phyloP scores from a whole-genome alignment of 345 rosid species.

The Brassica juncea region DNA sequence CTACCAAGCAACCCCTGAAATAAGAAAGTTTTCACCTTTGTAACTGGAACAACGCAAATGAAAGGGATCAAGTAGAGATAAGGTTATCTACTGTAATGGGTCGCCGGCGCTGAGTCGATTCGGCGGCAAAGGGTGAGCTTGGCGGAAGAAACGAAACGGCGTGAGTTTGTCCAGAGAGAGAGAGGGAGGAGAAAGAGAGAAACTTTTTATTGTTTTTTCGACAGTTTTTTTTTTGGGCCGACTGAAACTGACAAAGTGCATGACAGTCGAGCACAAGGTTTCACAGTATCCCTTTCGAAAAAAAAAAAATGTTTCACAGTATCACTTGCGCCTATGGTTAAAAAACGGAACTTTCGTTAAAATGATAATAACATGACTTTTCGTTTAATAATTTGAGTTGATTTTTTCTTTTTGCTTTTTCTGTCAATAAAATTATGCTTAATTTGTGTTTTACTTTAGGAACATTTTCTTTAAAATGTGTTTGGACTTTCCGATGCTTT shows the following conservation, averaged over 20 bases:
- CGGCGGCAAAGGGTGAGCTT: slow-evolving; percentile 15
- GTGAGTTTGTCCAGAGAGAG: slow-evolving; percentile 27
- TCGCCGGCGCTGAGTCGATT: slow-evolving; percentile 22
- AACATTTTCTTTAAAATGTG: not conserved
- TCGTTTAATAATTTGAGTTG: not conserved
- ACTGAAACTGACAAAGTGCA: slow-evolving; percentile 52
- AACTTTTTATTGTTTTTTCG: slow-evolving; percentile 22
- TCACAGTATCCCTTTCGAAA: slow-evolving; percentile 10
- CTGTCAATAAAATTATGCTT: slow-evolving; percentile 1
- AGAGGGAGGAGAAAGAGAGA: slow-evolving; percentile 19
- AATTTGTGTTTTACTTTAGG: not conserved
- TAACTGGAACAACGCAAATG: slow-evolving; percentile 15
- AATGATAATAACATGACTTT: not conserved
- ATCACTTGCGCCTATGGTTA: slow-evolving; percentile 17
- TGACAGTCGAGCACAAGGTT: slow-evolving; percentile 47
- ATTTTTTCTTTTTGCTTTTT: not conserved
- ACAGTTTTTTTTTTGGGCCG: slow-evolving; percentile 30
- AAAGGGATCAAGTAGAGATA: not conserved
- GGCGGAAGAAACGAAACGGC: slow-evolving; percentile 38
- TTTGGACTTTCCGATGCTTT: not conserved
- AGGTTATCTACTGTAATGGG: not conserved
- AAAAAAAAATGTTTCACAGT: not conserved
- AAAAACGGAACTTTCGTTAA: slow-evolving; percentile 1
- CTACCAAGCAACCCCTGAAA: slow-evolving; percentile 23
- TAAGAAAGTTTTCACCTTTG: slow-evolving; percentile 24